Base-by-base conservation (phyloP, 1,284 basidiomycete genomes). In the Phellopilus nigrolimitatus region DNA sequence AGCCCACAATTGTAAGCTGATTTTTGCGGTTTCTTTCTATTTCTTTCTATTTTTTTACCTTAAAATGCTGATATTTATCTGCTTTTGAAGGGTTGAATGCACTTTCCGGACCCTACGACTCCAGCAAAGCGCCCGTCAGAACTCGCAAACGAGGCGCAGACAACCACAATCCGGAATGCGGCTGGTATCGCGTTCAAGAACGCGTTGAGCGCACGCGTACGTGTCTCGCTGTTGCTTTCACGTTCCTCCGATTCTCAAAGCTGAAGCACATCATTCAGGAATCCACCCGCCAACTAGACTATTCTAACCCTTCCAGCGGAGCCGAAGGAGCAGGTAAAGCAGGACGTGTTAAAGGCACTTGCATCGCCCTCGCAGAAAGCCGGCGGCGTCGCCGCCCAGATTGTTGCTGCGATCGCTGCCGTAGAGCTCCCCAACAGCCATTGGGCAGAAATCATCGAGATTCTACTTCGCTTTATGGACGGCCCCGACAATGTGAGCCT, bases 111-210 rank as follows among this genome's bases (percentile, higher is more conserved):
- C n/a, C n/a, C n/a, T n/a, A n/a, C n/a, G n/a, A n/a, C n/a, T n/a
- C n/a, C n/a, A 78, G 67, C 84, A 64, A 92, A 91, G 73, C 83
- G 97, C 56, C 86, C 88, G 27, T 70, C 79, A 10, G 89, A 93
- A 61, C 80, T 97, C 42, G 80, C 82, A 28, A 87, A 91, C 59
- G 89, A 92, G 65, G 71, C 62, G 40, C 79, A 79, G 7, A 75
- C 75, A n/a, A 62, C 84, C 33, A 85, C 92, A 68, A 82, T 97
- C 47, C 80, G 95, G 60, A 95, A 92, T 64, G 94, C 95, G 13
- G 94, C 97, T 21, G 95, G 93, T 68, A 78, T 99, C 47, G 95
- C 95, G 15, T 77, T 99, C 71, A 99, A 99, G 81, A 99, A 99
- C 68, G 84, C 93, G 54, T 73, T 99, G 54, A 82, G 85, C 37